Evolutionary conservation across 2,329 filamentous ascomycete genomes (phyloP).

Genomic region (Alternaria sp.): DNA sequence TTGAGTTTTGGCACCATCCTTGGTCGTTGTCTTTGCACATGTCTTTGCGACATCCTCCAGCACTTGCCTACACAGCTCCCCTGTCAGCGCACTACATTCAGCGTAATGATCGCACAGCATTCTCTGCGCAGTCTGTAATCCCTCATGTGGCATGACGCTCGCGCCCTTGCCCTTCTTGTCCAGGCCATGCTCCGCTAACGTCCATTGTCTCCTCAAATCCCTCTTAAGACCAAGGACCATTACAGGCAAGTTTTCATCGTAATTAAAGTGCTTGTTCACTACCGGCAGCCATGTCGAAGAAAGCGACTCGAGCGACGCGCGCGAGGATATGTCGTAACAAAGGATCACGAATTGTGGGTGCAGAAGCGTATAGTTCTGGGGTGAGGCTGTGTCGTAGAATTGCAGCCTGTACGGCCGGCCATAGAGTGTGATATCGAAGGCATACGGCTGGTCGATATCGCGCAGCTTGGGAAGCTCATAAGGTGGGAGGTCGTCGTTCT

Average conservation of each 20-base stretch:
- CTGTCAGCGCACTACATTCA: constrained; percentile 68
- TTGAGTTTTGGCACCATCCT: constrained; percentile 59
- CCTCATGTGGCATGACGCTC: constrained; percentile 62
- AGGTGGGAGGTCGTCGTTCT: constrained; percentile 41
- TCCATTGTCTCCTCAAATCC: constrained; percentile 60
- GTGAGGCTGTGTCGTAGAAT: constrained; percentile 65
- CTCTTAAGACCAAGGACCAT: constrained; percentile 68
- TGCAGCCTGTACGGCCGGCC: constrained; percentile 63
- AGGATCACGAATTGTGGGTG: constrained; percentile 64
- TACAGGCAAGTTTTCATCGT: constrained; percentile 61
- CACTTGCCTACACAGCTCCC: constrained; percentile 66
- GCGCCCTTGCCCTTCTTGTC: constrained; percentile 47
- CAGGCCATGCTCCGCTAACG: constrained; percentile 46
- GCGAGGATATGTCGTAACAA: constrained; percentile 66
- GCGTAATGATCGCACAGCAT: constrained; percentile 69
- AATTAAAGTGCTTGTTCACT: constrained; percentile 62
- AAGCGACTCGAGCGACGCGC: constrained; percentile 59
- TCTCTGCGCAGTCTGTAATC: constrained; percentile 61
- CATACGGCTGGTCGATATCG: constrained; percentile 66
- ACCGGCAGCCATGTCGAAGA: constrained; percentile 55
- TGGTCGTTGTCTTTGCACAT: constrained; percentile 66
- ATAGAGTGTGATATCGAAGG: constrained; percentile 66
- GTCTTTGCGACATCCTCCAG: constrained; percentile 68
- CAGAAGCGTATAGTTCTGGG: constrained; percentile 65
- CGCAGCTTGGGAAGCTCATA: constrained; percentile 56